These are phyloP conservation scores for Mrakiaceae sp. DNA, from an alignment of 1,284 basidiomycete genomes.

Conservation along the genomic window DNA sequence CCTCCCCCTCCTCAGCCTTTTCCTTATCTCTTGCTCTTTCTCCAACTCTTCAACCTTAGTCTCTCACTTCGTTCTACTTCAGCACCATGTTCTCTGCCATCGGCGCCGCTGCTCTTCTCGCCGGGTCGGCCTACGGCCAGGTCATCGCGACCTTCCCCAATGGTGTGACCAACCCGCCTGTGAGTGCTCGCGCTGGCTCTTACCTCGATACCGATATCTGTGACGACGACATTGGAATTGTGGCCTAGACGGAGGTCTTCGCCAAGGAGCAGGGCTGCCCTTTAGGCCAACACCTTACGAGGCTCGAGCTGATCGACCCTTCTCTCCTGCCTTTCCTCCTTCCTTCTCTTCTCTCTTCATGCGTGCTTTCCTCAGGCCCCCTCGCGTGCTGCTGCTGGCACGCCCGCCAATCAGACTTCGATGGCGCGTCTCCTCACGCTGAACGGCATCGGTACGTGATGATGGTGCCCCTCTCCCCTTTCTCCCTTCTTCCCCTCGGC, in stretches of 20 bases:
- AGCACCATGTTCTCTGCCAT: neutral
- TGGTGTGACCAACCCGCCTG: constrained; percentile 33
- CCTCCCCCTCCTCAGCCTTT: neutral
- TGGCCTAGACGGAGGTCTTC: too few relatives aligned
- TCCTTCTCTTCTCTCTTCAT: neutral
- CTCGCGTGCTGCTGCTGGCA: constrained; percentile 20
- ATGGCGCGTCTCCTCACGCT: constrained; percentile 31
- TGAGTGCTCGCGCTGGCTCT: neutral
- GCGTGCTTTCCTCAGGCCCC: neutral
- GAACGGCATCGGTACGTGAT: constrained; percentile 28
- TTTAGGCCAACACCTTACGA: too few relatives aligned
- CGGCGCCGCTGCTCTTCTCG: neutral
- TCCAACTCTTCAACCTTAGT: neutral
- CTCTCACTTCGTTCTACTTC: neutral
- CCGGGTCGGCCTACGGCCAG: neutral
- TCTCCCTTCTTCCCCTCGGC: neutral
- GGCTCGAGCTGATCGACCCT: too few relatives aligned
- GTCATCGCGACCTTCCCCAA: constrained; percentile 27
- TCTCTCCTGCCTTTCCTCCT: too few relatives aligned
- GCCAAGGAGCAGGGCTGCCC: too few relatives aligned
- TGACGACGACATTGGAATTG: neutral
- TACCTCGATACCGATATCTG: neutral
- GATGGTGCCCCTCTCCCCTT: neutral
- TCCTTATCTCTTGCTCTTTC: neutral
- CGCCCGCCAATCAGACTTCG: constrained; percentile 34